phyloP scores from a whole-genome alignment of 2,329 filamentous ascomycete species.

The Fusarium succisae region DNA sequence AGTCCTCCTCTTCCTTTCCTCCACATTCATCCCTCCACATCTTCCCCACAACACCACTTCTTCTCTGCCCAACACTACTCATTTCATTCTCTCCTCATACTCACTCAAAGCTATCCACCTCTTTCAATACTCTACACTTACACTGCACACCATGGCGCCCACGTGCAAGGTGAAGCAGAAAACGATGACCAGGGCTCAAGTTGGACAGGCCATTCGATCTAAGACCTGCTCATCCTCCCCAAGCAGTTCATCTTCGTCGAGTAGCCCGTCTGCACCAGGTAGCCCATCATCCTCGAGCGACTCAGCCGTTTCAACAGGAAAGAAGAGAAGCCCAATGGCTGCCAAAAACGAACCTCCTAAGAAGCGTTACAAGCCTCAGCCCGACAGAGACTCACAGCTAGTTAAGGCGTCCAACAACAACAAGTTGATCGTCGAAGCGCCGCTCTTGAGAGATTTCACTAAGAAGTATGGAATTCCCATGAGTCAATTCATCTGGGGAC shows the following conservation, averaged over 20 bases:
- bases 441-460: slow-evolving; percentile 17
- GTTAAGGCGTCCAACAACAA: background rate
- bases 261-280: background rate
- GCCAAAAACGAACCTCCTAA: background rate
- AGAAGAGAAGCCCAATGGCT: background rate
- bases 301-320: background rate
- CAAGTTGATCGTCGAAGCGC: slow-evolving; percentile 6
- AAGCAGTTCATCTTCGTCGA: background rate
- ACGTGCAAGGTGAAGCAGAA: background rate
- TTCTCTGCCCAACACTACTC: background rate
- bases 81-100: background rate
- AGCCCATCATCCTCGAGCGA: background rate
- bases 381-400: background rate
- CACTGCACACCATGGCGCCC: background rate
- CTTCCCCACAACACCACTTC: background rate
- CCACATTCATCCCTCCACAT: background rate
- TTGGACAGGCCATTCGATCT: background rate
- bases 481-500: slow-evolving; percentile 22
- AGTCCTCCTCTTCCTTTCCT: background rate
- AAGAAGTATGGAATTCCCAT: slow-evolving; percentile 17
- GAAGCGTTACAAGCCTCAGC: background rate
- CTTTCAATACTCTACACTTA: background rate
- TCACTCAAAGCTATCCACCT: background rate
- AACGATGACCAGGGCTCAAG: background rate
- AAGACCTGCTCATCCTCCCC: background rate